Conservation (phyloP, 2,329 filamentous ascomycete species). For the Neofusicoccum cordaticola region DNA sequence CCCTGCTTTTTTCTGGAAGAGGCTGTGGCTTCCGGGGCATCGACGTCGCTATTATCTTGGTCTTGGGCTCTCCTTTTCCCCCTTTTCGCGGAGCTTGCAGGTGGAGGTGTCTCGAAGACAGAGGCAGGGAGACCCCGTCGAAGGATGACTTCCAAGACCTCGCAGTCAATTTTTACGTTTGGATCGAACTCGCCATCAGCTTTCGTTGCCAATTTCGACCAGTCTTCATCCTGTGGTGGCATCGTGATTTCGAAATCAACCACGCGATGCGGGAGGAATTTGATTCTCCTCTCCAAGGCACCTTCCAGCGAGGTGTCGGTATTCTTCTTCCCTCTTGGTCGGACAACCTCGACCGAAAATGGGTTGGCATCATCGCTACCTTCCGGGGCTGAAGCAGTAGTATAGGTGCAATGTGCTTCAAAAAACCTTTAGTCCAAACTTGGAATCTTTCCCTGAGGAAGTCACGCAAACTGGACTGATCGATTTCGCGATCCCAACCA, state of each 20-base stretch:
- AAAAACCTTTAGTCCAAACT: conserved; percentile 35
- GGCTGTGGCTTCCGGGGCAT: not conserved
- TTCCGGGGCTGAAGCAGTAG: conserved; percentile 21
- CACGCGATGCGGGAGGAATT: conserved; percentile 34
- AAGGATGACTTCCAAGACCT: conserved; percentile 35
- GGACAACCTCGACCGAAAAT: conserved; percentile 32
- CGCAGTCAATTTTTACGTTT: conserved; percentile 33
- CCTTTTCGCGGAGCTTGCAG: conserved; percentile 16
- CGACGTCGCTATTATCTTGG: not conserved
- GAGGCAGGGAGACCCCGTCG: conserved; percentile 28
- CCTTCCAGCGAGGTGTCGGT: not conserved
- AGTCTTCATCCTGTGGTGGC: conserved; percentile 19
- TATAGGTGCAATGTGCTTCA: conserved; percentile 39
- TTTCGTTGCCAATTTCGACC: conserved; percentile 29
- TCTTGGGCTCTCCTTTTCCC: not conserved
- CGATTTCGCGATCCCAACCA: conserved; percentile 30
- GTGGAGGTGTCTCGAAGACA: conserved; percentile 22
- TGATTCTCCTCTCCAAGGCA: conserved; percentile 32
- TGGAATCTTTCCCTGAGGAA: conserved; percentile 38
- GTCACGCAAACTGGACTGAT: conserved; percentile 31
- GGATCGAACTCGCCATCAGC: conserved; percentile 34
- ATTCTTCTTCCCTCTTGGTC: conserved; percentile 25
- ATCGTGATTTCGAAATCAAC: conserved; percentile 21
- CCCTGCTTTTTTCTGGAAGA: not conserved
- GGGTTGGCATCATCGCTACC: conserved; percentile 22